Evolutionary conservation across 2,329 filamentous ascomycete genomes (phyloP).

Genomic region (Keithomyces neogunnii): DNA sequence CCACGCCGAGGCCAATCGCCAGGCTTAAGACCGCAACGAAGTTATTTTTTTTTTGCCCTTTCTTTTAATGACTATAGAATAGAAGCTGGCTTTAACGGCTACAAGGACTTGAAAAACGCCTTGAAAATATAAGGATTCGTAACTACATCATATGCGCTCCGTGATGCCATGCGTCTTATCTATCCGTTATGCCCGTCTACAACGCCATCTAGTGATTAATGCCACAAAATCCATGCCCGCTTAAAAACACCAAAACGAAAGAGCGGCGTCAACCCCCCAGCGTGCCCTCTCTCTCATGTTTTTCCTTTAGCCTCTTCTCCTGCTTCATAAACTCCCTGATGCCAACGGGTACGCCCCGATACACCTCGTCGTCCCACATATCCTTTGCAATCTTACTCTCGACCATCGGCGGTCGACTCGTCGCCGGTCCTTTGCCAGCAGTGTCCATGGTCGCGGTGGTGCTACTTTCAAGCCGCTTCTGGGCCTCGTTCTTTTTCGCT

Average conservation of each 20-base stretch:
- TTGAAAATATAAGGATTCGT: not conserved
- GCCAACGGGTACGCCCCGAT: slow-evolving; percentile 76
- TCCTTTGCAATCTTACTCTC: slow-evolving; percentile 38
- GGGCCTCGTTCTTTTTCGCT: slow-evolving; percentile 53
- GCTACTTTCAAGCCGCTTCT: slow-evolving; percentile 35
- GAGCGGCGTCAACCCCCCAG: slow-evolving; percentile 26
- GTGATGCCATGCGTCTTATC: not conserved
- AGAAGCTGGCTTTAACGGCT: slow-evolving; percentile 1
- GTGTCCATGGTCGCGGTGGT: slow-evolving; percentile 59
- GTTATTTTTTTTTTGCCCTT: not conserved
- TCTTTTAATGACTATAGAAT: not conserved
- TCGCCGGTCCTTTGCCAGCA: slow-evolving; percentile 67
- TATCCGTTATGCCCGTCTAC: not conserved
- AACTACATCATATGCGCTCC: not conserved
- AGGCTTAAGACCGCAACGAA: slow-evolving; percentile 2
- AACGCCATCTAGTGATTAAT: not conserved
- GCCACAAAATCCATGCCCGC: not conserved
- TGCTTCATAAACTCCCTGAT: slow-evolving; percentile 97
- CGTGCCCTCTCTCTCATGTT: slow-evolving; percentile 52
- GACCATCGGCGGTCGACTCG: slow-evolving; percentile 44
- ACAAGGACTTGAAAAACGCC: not conserved
- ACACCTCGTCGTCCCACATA: slow-evolving; percentile 58
- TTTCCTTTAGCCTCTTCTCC: slow-evolving; percentile 81
- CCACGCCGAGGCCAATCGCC: slow-evolving; percentile 39
- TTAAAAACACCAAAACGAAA: not conserved